Evolutionary conservation across 768 basidiomycete genomes (phyloP), one percentile per base, ranked within the genome.

Genomic region (Pisolithus tinctorius): DNA sequence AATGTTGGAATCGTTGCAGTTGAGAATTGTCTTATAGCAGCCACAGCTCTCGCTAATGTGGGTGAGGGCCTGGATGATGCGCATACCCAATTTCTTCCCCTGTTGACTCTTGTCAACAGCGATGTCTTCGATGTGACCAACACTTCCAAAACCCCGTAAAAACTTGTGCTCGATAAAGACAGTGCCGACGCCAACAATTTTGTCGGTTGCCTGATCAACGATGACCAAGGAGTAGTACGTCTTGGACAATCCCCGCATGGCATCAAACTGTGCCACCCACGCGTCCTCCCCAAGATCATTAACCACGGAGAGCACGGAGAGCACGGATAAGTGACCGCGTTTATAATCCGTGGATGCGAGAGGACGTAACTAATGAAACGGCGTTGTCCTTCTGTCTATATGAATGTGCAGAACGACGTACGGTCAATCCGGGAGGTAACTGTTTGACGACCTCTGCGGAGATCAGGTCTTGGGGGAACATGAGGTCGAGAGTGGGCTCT

Each of bases 81-180:
- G 78, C 69, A 89, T 67, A 0, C 96, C 96, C 30, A 99, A 77
- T 68, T 91, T 93, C 71, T 86, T 87, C 30, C 96, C 96, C 74
- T 96, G 93, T 71, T 88, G 81, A 40, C 68, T 74, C 70, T 86
- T 83, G 69, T 88, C 83, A 17, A 99, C 94, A 3, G 92, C 94
- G 55, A 99, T 96, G 65, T 99, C 96, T 70, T 99, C 96, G 56
- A 99, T 93, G 63, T 99, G 96, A 0, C 94, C 96, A 13, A 93
- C 89, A 56, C 77, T 77, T 20, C 91, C 90, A n/a, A 90, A 73
- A 1, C 80, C 82, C 38, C 93, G 79, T 40, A 93, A 72, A 77
- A 98, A 97, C 73, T 99, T 98, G 71, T 87, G 86, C 71, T 99
- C 96, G 56, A 98, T 69, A 63, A 98, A 82, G 49, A 96, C 73